Evolutionary conservation across 805 yeast species (phyloP).

Genomic region (Pichia cabralensis): DNA sequence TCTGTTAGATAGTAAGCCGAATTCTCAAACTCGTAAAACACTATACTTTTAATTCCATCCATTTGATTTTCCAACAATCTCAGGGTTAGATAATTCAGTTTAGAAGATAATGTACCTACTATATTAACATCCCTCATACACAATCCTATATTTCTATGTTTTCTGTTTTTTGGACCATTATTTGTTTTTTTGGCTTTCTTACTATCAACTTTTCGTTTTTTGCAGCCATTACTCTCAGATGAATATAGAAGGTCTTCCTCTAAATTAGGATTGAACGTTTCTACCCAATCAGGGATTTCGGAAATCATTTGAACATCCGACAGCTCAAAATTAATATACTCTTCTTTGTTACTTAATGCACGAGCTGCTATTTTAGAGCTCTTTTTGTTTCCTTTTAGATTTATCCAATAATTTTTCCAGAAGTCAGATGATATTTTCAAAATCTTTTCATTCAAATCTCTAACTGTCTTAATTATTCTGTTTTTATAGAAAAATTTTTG

Average conservation of each 20-base stretch:
- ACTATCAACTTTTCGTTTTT: too few species aligned
- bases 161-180: not conserved
- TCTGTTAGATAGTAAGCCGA: constrained; percentile 61
- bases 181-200: not conserved
- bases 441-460: constrained; percentile 25
- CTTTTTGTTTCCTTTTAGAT: constrained; percentile 26
- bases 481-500: constrained; percentile 47
- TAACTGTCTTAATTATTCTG: constrained; percentile 31
- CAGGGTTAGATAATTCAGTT: constrained; percentile 50
- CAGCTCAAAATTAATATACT: constrained; percentile 9
- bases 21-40: constrained; percentile 65
- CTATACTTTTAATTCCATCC: constrained; percentile 40
- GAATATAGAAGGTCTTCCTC: constrained; percentile 14
- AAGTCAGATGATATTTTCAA: constrained; percentile 30
- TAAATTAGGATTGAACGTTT: constrained; percentile 16
- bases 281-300: constrained; percentile 20
- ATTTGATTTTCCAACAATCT: constrained; percentile 43
- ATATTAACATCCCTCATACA: constrained; percentile 28
- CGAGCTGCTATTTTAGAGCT: constrained; percentile 3
- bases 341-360: constrained; percentile 10
- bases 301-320: constrained; percentile 17
- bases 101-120: constrained; percentile 56
- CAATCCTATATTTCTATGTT: constrained; percentile 12
- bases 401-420: constrained; percentile 47
- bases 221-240: not conserved